A percentile compares a stretch with the other conserved stretches of the same genome.
Conservation (phyloP, 257 asterid species). For the Fraxinus excelsior region DNA sequence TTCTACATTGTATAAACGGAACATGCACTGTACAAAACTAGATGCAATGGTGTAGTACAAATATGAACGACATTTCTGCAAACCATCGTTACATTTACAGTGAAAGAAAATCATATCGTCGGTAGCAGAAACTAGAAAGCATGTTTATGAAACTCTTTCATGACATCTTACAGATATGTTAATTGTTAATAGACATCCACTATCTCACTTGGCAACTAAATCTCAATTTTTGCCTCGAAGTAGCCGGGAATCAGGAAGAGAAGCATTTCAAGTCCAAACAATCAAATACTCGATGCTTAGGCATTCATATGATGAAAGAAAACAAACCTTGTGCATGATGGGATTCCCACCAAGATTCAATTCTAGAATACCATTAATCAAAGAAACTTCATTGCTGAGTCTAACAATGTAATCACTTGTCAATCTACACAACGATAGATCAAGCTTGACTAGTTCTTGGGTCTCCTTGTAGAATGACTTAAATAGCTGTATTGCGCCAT, state of each 20-base stretch:
- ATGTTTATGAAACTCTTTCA: background rate
- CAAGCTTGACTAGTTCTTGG: constrained; percentile 73
- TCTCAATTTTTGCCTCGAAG: background rate
- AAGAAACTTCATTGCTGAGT: constrained; percentile 54
- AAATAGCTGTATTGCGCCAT: constrained; percentile 66
- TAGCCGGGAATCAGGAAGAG: constrained; percentile 12
- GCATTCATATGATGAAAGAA: constrained; percentile 24
- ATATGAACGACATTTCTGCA: no score
- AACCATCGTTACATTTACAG: no score
- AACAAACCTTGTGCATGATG: constrained; percentile 67
- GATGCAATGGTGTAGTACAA: no score
- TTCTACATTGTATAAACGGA: background rate
- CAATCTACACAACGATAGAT: constrained; percentile 71
- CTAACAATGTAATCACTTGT: constrained; percentile 49
- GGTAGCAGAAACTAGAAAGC: background rate
- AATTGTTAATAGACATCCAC: constrained; percentile 6
- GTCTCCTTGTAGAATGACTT: constrained; percentile 70
- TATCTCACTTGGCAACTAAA: background rate
- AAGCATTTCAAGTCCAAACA: background rate
- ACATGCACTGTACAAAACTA: background rate
- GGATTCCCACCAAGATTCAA: constrained; percentile 88
- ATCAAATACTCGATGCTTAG: background rate
- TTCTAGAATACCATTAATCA: constrained; percentile 60
- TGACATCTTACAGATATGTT: constrained; percentile 12
- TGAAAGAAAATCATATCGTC: constrained; percentile 1